Conservation (phyloP, 306 rosid genomes). For the Castanea sativa region DNA sequence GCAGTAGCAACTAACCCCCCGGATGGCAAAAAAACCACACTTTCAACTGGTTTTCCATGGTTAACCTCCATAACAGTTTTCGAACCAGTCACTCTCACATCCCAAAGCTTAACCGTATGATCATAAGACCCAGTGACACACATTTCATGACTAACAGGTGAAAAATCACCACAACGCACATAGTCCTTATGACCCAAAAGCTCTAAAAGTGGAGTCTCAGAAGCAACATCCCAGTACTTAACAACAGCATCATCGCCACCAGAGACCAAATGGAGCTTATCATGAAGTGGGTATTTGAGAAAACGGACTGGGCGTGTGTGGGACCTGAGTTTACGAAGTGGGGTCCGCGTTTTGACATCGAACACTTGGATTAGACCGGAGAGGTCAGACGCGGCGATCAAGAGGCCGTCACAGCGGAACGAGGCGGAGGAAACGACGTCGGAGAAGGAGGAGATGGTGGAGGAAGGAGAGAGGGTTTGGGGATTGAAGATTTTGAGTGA, state of each 20-base stretch:
- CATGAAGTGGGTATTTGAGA: slow-evolving; percentile 61
- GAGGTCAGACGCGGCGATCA: slow-evolving; percentile 76
- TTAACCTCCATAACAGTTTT: slow-evolving; percentile 47
- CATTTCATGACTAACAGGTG: slow-evolving; percentile 56
- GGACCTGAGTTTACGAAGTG: slow-evolving; percentile 66
- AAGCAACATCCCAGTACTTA: slow-evolving; percentile 82
- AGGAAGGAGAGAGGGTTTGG: slow-evolving; percentile 40
- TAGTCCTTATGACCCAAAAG: slow-evolving; percentile 74
- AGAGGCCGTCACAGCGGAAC: slow-evolving; percentile 72
- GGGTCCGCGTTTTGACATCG: slow-evolving; percentile 52
- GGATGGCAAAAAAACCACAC: slow-evolving; percentile 64
- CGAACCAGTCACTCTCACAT: slow-evolving; percentile 56
- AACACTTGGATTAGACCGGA: slow-evolving; percentile 77
- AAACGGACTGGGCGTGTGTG: slow-evolving; percentile 75
- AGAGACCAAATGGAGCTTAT: slow-evolving; percentile 76
- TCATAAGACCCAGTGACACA: slow-evolving; percentile 85
- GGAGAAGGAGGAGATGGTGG: slow-evolving; percentile 54
- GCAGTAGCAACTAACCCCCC: slow-evolving; percentile 86
- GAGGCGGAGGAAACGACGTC: slow-evolving; percentile 75
- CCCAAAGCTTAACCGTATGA: slow-evolving; percentile 88
- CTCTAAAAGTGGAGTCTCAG: slow-evolving; percentile 31
- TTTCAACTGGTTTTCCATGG: slow-evolving; percentile 83
- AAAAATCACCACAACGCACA: slow-evolving; percentile 84
- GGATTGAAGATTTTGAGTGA: slow-evolving; percentile 56
- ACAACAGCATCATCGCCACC: slow-evolving; percentile 88